Base-by-base conservation (phyloP, 2,329 filamentous ascomycete genomes). In the Paracamarosporium sp. region DNA sequence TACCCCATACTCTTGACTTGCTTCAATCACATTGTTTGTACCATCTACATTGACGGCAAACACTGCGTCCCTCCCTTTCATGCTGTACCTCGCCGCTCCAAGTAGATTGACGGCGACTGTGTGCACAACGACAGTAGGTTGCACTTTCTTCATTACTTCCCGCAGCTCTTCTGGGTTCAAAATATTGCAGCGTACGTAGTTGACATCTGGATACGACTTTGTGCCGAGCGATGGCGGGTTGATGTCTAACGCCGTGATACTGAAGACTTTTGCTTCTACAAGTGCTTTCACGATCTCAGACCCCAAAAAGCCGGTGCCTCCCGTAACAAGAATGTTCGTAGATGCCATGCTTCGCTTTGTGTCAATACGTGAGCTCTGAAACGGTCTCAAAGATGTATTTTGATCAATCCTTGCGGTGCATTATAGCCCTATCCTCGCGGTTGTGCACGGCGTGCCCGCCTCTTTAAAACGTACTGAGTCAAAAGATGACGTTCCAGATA, bases 1-100 rank as follows among this genome's bases (percentile, higher is more conserved):
- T 69, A 94, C 92, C 61, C 85, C 88, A 35, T 78, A 84, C 64
- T 85, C 81, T 71, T 85, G 85, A 67, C 90, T 90, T 15, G 91
- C 91, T 33, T 89, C 86, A 53, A 98, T 81, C 47, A 97, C 85
- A 64, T 90, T 88, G 63, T 83, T 83, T 13, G 95, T 97, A 50
- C 94, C 94, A 50, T 92, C 89, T 51, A 97, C 89, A 76, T 98
- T 99, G 73, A 98, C 90, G 75, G 88, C 89, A 68, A 86, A 86
- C 75, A 95, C 90, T 33, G 91, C 78, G 76, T 78, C 74, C 46
- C 67, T 64, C 2, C 70, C 64, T 33, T 70, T 70, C 52, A 66
- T 75, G 47, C 67, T 74, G 66, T 83, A 82, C 24, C 81, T 72
- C 41, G 61, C 57, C 20, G 66, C 53, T 22, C 79, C 75, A 1